phyloP scores from a whole-genome alignment of 805 yeast species.

The Myxozyma neotropica region DNA sequence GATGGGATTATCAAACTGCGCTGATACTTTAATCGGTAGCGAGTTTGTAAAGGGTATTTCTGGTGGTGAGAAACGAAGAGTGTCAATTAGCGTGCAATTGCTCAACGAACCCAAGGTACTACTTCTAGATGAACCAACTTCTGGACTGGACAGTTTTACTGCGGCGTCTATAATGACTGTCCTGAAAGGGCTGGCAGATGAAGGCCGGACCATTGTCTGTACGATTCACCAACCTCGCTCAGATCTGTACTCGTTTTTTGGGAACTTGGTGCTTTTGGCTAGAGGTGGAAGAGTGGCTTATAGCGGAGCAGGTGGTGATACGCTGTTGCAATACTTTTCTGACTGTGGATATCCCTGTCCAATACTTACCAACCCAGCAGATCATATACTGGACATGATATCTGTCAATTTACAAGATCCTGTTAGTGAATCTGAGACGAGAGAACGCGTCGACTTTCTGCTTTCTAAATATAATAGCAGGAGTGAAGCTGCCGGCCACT shows the following conservation, averaged over 20 bases:
- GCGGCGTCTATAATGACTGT: conserved; percentile 68
- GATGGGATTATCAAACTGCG: conserved; percentile 74
- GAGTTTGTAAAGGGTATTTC: conserved; percentile 65
- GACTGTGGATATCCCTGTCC: conserved; percentile 61
- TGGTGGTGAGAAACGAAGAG: conserved; percentile 81
- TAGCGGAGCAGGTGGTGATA: conserved; percentile 48
- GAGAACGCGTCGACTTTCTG: conserved; percentile 47
- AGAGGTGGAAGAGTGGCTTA: conserved; percentile 73
- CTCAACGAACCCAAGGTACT: conserved; percentile 70
- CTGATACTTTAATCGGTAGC: conserved; percentile 68
- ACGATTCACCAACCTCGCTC: conserved; percentile 86
- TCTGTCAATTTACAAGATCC: conserved; percentile 56
- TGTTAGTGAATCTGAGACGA: conserved; percentile 47
- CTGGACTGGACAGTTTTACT: conserved; percentile 82
- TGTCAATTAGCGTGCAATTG: conserved; percentile 78
- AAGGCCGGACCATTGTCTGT: conserved; percentile 66
- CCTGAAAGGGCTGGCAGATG: conserved; percentile 56
- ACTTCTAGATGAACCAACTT: conserved; percentile 84
- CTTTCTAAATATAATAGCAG: conserved; percentile 35
- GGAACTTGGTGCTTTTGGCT: conserved; percentile 69
- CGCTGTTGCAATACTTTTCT: conserved; percentile 55
- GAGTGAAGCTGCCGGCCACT: not conserved
- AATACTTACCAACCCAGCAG: conserved; percentile 67
- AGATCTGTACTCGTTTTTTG: conserved; percentile 65
- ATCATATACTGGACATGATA: conserved; percentile 68